Base-by-base conservation (phyloP, 768 basidiomycete genomes). In the Leccinum longicurvipes region DNA sequence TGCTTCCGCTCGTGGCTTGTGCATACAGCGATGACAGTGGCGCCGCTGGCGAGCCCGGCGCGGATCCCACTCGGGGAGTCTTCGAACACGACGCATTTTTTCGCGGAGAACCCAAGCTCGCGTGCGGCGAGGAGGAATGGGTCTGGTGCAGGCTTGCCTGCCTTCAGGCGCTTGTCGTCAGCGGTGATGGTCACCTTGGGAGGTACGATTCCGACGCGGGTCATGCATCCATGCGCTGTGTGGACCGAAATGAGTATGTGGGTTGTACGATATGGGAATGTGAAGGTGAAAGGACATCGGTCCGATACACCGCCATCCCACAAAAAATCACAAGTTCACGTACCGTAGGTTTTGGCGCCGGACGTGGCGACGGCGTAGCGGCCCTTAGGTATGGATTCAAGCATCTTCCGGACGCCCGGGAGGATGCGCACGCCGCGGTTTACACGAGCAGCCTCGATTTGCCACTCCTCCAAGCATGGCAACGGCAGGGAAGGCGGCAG, bases 11-110 rank as follows among this genome's bases (percentile, higher is more conserved):
- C 77, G 63, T 91, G 89, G 52, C 80, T 82, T 9, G 89, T 91
- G 74, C 87, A 89, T 10, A 90, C 64, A 5, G 89, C 89, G 39
- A 91, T 77, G 23, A 89, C 87, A 11, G 78, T 85, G 12, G 86
- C 83, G 29, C 89, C 89, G 29, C 84, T 82, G 0, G 87, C 87
- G 29, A 87, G 79, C 11, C 89, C 89, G 0, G 87, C 82, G 27
- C 76, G 75, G 66, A 92, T 84, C 21, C 87, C 80, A 51, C 77
- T 77, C 29, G 83, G 78, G 44, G 82, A 89, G 64, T 92, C 89
- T 65, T 90, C 89, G 50, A 92, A 83, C 27, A 91, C 89, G 61
- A 92, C 79, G 58, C 85, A 87, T n/a, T 79, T 77, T 47, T 76
- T 75, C 47, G 81, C 77, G 6, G 76, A 69, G 64, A 77, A 84